phyloP scores from a whole-genome alignment of 768 basidiomycete genomes.

The Tulasnella sp. region DNA sequence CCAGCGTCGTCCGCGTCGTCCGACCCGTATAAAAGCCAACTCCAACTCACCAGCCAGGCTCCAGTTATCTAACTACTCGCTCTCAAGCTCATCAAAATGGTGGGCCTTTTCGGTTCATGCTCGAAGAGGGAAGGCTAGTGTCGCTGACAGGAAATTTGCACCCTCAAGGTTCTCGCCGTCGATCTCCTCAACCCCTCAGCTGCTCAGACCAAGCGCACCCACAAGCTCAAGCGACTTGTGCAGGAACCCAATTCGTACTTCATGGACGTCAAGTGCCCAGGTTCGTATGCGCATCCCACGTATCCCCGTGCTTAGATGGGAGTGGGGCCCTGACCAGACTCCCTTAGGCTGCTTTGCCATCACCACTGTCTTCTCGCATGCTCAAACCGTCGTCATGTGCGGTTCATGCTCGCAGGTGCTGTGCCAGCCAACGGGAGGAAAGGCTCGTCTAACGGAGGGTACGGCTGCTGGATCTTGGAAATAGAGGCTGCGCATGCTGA shows the following conservation, averaged over 20 bases:
- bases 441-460: constrained; percentile 97
- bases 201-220: constrained; percentile 75
- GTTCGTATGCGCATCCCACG: constrained; percentile 34
- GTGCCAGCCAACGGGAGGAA: constrained; percentile 98
- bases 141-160: constrained; percentile 32
- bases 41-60: neutral
- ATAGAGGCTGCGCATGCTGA: constrained; percentile 6
- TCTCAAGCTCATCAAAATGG: neutral
- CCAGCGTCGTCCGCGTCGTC: neutral
- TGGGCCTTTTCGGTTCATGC: neutral
- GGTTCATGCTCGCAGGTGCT: constrained; percentile 85
- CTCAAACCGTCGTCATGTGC: constrained; percentile 94
- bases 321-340: neutral
- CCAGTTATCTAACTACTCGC: neutral
- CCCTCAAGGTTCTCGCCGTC: constrained; percentile 61
- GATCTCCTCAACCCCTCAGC: constrained; percentile 95
- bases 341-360: constrained; percentile 80
- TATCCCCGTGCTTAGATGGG: constrained; percentile 17
- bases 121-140: neutral
- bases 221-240: constrained; percentile 99
- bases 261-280: constrained; percentile 99
- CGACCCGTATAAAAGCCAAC: neutral
- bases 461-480: constrained; percentile 23
- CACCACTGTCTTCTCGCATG: constrained; percentile 98
- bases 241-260: constrained; percentile 98